Evolutionary conservation across 371 early-diverging fungal species (phyloP).

Genomic region (Syncephalastrum monosporum): DNA sequence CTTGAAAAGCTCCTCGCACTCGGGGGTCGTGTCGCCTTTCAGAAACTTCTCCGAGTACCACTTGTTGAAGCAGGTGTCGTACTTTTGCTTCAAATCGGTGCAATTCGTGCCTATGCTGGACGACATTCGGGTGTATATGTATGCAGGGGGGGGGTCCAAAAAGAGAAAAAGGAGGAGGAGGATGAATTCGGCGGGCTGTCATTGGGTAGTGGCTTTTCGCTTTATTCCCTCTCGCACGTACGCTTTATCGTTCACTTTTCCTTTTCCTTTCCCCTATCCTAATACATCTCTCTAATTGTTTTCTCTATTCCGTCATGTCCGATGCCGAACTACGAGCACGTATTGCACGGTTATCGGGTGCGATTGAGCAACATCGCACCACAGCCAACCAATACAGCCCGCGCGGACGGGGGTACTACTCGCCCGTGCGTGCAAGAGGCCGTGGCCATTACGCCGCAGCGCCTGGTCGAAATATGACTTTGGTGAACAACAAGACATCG

Average conservation of each 20-base stretch:
- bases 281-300: too few relatives aligned
- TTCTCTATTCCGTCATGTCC: conserved; percentile 1
- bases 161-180: too few relatives aligned
- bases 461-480: background rate
- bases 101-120: conserved; percentile 83
- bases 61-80: conserved; percentile 90
- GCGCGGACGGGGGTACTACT: conserved; percentile 2
- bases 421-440: too few relatives aligned
- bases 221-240: too few relatives aligned
- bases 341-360: conserved; percentile 33
- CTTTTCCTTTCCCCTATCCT: background rate
- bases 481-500: conserved; percentile 3
- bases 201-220: too few relatives aligned
- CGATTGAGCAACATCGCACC: conserved; percentile 31
- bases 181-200: too few relatives aligned
- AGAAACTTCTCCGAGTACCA: conserved; percentile 96
- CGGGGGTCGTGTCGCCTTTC: conserved; percentile 76
- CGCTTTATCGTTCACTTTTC: background rate
- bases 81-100: conserved; percentile 86
- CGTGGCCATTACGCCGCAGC: background rate
- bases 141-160: background rate
- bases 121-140: conserved; percentile 39
- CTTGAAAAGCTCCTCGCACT: conserved; percentile 85
- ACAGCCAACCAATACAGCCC: conserved; percentile 5
- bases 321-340: conserved; percentile 37